These are phyloP conservation scores for Didymella pinodella DNA, from an alignment of 2,329 filamentous ascomycete species.

Conservation along the genomic window DNA sequence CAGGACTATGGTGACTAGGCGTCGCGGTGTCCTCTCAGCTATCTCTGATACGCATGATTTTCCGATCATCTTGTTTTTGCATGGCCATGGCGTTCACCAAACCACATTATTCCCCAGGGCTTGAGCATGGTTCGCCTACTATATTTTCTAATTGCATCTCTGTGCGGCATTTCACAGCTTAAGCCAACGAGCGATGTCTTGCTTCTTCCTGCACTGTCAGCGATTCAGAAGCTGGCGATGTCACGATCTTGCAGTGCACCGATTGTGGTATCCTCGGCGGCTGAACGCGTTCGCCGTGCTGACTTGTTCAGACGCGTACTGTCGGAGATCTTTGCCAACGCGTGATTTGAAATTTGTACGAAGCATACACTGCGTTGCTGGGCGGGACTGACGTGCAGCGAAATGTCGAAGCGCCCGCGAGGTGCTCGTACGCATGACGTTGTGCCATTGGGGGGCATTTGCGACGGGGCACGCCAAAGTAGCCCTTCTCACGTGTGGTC, in stretches of 20 bases:
- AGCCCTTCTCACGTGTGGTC: constrained; percentile 9
- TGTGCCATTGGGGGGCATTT: constrained; percentile 2
- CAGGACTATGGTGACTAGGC: constrained; percentile 43
- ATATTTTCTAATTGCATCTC: constrained; percentile 19
- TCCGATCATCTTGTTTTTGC: constrained; percentile 30
- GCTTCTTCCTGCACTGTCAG: constrained; percentile 7
- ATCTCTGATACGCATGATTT: constrained; percentile 5
- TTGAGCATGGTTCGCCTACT: constrained; percentile 26
- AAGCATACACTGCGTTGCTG: background rate
- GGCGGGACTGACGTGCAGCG: background rate
- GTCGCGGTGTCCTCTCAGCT: constrained; percentile 1
- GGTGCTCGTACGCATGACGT: constrained; percentile 17
- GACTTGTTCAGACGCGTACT: background rate
- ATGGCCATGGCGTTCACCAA: constrained; percentile 42
- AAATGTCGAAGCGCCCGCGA: constrained; percentile 8
- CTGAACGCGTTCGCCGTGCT: background rate
- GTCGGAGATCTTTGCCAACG: background rate
- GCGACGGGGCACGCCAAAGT: constrained; percentile 15
- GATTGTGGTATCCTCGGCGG: background rate
- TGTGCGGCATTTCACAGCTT: constrained; percentile 14
- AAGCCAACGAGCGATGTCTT: background rate
- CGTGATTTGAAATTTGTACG: constrained; percentile 13
- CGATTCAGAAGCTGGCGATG: constrained; percentile 6
- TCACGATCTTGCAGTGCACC: constrained; percentile 13
- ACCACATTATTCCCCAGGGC: constrained; percentile 35